Percentiles rank a stretch among this genome's conserved stretches.
Evolutionary conservation across 2,329 filamentous ascomycete species (phyloP).

Genomic region (Trichothecium sympodiale): DNA sequence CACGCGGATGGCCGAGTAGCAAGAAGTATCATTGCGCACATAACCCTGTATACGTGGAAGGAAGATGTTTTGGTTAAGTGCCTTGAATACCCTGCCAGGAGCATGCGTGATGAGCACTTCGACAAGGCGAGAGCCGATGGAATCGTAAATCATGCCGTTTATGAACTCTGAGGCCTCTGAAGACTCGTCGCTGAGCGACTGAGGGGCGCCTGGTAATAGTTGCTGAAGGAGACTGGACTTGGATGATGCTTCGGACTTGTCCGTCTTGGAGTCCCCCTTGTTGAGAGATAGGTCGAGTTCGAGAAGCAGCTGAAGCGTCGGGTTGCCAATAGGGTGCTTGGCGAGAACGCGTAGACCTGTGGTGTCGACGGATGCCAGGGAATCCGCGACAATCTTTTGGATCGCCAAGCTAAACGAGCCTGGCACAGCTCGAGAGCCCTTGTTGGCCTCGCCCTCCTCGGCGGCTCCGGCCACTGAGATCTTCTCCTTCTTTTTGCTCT

Average conservation of each 20-base stretch:
- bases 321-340: slow-evolving; percentile 83
- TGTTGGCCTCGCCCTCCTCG: slow-evolving; percentile 34
- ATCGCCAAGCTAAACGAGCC: slow-evolving; percentile 66
- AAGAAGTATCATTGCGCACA: slow-evolving; percentile 80
- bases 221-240: slow-evolving; percentile 54
- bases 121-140: slow-evolving; percentile 78
- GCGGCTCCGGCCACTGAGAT: slow-evolving; percentile 49
- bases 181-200: slow-evolving; percentile 59
- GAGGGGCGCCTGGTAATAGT: slow-evolving; percentile 64
- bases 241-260: slow-evolving; percentile 17
- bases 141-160: slow-evolving; percentile 78
- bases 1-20: slow-evolving; percentile 74
- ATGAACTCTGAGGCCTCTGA: slow-evolving; percentile 69
- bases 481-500: slow-evolving; percentile 88
- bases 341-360: slow-evolving; percentile 75
- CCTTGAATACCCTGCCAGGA: slow-evolving; percentile 85
- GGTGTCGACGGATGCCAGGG: slow-evolving; percentile 63
- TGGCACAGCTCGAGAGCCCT: slow-evolving; percentile 52
- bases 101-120: slow-evolving; percentile 74
- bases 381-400: slow-evolving; percentile 71
- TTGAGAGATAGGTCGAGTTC: slow-evolving; percentile 74
- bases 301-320: slow-evolving; percentile 80
- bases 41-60: slow-evolving; percentile 69
- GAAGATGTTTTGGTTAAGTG: slow-evolving; percentile 70
- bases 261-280: slow-evolving; percentile 36